Conservation (phyloP, 2,329 filamentous ascomycete genomes). For the Pseudogymnoascus sp. region DNA sequence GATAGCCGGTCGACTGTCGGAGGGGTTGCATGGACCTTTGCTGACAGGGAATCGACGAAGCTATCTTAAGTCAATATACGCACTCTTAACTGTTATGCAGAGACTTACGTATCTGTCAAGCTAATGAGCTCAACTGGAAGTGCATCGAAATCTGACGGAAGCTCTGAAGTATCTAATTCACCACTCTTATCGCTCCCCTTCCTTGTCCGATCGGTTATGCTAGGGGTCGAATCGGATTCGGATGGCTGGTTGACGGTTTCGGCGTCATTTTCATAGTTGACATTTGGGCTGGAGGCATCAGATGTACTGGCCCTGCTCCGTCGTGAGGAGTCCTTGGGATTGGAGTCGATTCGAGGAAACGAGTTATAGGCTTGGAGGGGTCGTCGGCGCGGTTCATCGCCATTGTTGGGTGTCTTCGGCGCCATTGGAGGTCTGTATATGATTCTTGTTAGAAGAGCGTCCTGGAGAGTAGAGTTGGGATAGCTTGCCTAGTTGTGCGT, state of each 20-base stretch:
- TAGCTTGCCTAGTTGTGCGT: not conserved
- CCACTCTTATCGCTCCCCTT: conserved; percentile 26
- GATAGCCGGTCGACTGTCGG: conserved; percentile 76
- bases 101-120: conserved; percentile 67
- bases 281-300: conserved; percentile 10
- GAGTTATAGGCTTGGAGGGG: conserved; percentile 31
- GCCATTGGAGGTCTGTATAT: not conserved
- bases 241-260: not conserved
- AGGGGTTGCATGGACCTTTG: conserved; percentile 77
- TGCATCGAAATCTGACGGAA: conserved; percentile 60
- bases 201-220: conserved; percentile 17
- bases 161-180: conserved; percentile 6
- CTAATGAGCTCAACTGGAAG: conserved; percentile 90
- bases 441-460: not conserved
- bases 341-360: conserved; percentile 29
- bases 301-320: conserved; percentile 25
- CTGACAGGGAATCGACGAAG: conserved; percentile 83
- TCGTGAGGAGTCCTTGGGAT: conserved; percentile 16
- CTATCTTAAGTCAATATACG: conserved; percentile 36
- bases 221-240: not conserved
- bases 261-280: not conserved
- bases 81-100: conserved; percentile 7
- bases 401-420: not conserved
- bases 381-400: conserved; percentile 20
- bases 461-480: not conserved